Evolutionary conservation across 2,329 filamentous ascomycete genomes (phyloP).

Genomic region (Sporothrix euskadiensis): DNA sequence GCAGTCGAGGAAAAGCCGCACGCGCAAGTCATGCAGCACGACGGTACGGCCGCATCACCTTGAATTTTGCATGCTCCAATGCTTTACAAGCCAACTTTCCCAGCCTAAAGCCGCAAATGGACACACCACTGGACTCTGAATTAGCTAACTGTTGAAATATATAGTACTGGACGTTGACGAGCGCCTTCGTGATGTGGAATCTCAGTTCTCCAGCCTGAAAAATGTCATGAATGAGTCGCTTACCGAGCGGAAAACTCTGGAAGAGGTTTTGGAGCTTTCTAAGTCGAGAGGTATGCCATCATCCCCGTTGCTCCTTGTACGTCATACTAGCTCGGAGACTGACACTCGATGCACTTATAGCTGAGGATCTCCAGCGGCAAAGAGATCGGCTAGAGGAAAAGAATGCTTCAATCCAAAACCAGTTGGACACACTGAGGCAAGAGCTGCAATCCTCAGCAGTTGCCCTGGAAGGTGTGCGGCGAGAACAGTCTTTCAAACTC

Average conservation of each 20-base stretch:
- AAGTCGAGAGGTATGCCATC: conserved; percentile 69
- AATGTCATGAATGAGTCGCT: conserved; percentile 70
- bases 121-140: conserved; percentile 57
- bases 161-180: conserved; percentile 79
- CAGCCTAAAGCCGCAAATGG: not conserved
- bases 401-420: conserved; percentile 58
- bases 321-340: conserved; percentile 27
- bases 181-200: conserved; percentile 74
- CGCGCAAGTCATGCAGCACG: conserved; percentile 37
- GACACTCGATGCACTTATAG: conserved; percentile 39
- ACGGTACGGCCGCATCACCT: conserved; percentile 44
- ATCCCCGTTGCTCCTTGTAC: not conserved
- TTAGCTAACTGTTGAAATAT: conserved; percentile 61
- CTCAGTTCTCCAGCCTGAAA: conserved; percentile 69
- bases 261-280: conserved; percentile 71
- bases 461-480: conserved; percentile 48
- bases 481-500: conserved; percentile 51
- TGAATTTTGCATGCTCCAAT: conserved; percentile 28
- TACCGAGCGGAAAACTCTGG: conserved; percentile 66
- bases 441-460: conserved; percentile 49
- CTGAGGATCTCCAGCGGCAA: conserved; percentile 52
- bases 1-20: conserved; percentile 35
- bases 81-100: not conserved
- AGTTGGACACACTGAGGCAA: conserved; percentile 56
- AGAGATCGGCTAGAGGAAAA: conserved; percentile 50